These are phyloP conservation scores for Aspergillus flavus DNA, from an alignment of 2,329 filamentous ascomycete genomes.

Conservation along the genomic window DNA sequence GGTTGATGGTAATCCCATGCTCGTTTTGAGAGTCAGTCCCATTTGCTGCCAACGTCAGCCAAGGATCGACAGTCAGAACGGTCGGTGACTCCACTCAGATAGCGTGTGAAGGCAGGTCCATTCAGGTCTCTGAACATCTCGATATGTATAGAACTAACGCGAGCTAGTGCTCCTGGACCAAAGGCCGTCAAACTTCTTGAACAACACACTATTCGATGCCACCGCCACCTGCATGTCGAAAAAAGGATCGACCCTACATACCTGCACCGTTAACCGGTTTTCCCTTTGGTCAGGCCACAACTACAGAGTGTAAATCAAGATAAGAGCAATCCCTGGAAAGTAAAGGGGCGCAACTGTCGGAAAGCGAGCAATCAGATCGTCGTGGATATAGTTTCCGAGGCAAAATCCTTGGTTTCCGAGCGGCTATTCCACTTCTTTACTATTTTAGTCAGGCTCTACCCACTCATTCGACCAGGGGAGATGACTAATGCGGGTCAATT, in stretches of 20 bases:
- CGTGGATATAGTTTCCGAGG: conserved; percentile 1
- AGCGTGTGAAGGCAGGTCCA: not conserved
- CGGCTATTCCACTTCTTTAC: not conserved
- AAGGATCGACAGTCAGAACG: conserved; percentile 13
- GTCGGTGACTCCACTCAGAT: conserved; percentile 6
- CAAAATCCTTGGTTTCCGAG: not conserved
- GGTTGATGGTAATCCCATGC: not conserved
- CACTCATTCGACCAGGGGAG: not conserved
- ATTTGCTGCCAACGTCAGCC: conserved; percentile 7
- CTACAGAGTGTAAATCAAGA: not conserved
- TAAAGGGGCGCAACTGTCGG: not conserved
- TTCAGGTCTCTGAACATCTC: not conserved
- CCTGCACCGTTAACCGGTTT: conserved; percentile 1
- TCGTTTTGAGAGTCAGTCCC: not conserved
- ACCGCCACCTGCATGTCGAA: conserved; percentile 3
- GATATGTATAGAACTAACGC: conserved; percentile 3
- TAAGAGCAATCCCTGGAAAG: not conserved
- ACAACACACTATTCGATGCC: not conserved
- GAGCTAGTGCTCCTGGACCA: not conserved
- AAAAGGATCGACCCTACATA: not conserved
- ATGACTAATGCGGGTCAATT: not conserved
- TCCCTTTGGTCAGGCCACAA: not conserved
- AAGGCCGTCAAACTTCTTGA: not conserved
- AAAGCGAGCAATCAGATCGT: not conserved
- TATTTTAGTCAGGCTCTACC: not conserved